Percentiles rank a stretch among this genome's conserved stretches.
phyloP scores from a whole-genome alignment of 768 basidiomycete species.

The Exidia glandulosa region DNA sequence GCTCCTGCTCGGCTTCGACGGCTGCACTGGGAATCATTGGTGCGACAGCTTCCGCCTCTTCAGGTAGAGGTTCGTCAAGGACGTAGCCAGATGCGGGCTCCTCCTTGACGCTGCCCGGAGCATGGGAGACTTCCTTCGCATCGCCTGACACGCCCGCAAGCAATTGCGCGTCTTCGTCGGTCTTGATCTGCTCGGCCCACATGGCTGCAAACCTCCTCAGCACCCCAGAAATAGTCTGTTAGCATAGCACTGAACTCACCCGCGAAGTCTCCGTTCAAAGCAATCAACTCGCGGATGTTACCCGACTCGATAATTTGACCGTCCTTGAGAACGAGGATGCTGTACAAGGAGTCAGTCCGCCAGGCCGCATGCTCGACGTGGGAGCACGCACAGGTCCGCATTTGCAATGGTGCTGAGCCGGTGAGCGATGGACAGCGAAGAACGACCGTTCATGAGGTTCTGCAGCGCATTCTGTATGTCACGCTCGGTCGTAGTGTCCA shows the following conservation, averaged over 20 bases:
- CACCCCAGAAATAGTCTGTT: background rate
- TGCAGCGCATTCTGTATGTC: constrained; percentile 84
- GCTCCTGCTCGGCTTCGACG: constrained; percentile 6
- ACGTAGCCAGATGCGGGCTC: constrained; percentile 23
- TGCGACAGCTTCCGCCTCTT: background rate
- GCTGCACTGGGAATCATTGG: background rate
- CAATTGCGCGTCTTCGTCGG: constrained; percentile 38
- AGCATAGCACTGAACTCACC: background rate
- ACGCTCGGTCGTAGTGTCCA: constrained; percentile 85
- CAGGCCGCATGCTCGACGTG: constrained; percentile 18
- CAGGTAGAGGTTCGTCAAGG: background rate
- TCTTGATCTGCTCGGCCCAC: constrained; percentile 79
- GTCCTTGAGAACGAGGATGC: constrained; percentile 85
- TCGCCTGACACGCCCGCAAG: constrained; percentile 8
- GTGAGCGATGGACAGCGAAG: constrained; percentile 71
- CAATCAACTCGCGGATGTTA: constrained; percentile 65
- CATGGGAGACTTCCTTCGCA: constrained; percentile 12
- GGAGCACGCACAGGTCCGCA: constrained; percentile 33
- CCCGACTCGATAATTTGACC: constrained; percentile 82
- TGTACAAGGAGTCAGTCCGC: constrained; percentile 43
- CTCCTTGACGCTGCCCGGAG: constrained; percentile 23
- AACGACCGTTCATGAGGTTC: constrained; percentile 55
- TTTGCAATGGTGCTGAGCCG: constrained; percentile 55
- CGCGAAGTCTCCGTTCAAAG: constrained; percentile 61
- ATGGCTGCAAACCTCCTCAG: constrained; percentile 28